These are phyloP conservation scores for Populus tremula DNA, from an alignment of 345 rosid genomes.

Conservation along the genomic window DNA sequence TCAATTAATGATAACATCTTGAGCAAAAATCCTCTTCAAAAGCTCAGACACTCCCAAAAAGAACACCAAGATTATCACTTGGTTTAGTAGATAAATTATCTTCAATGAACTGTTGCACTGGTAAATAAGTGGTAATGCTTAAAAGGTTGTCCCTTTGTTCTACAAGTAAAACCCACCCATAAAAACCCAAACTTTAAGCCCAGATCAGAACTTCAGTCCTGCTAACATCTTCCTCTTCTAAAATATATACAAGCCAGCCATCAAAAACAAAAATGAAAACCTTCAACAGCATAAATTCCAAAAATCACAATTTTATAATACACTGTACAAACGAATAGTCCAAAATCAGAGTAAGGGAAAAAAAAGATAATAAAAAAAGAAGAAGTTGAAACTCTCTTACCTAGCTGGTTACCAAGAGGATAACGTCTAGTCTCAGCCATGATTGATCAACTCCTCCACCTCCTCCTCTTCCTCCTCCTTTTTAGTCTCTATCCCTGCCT, in stretches of 20 bases:
- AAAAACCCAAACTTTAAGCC: background rate
- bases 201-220: background rate
- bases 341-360: background rate
- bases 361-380: background rate
- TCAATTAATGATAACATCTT: background rate
- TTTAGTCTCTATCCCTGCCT: background rate
- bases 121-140: background rate
- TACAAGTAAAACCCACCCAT: background rate
- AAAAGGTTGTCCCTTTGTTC: background rate
- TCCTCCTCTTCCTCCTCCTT: background rate
- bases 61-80: background rate
- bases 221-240: background rate
- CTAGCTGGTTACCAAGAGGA: conserved; percentile 36
- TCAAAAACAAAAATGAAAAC: background rate
- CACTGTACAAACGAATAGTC: background rate
- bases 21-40: background rate
- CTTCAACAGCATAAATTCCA: background rate
- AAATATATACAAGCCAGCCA: background rate
- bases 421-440: conserved; percentile 47
- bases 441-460: background rate
- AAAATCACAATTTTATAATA: background rate
- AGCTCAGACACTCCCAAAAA: background rate
- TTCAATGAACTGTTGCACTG: background rate
- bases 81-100: background rate
- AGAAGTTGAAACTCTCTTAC: conserved; percentile 13